These are phyloP conservation scores for Corymbia maculata DNA, from an alignment of 345 rosid genomes.

Conservation along the genomic window DNA sequence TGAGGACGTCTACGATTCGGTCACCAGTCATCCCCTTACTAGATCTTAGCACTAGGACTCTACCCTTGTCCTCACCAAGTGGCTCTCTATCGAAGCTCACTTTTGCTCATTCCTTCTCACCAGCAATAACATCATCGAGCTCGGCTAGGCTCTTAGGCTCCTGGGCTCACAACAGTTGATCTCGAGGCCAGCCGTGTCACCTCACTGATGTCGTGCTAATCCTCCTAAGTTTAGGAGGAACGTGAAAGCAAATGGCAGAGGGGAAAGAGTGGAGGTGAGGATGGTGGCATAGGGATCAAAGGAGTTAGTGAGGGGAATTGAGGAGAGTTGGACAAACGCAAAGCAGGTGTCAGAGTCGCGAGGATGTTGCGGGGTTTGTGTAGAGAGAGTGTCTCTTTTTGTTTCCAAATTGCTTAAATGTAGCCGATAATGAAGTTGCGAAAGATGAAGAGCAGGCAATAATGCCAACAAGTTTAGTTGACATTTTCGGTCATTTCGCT, in stretches of 20 bases:
- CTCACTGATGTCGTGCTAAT: rapidly evolving
- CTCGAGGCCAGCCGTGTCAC: rapidly evolving
- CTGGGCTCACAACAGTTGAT: rapidly evolving
- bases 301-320: rapidly evolving
- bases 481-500: not conserved
- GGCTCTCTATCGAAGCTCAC: not conserved
- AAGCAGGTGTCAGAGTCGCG: rapidly evolving
- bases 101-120: not conserved
- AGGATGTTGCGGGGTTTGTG: rapidly evolving
- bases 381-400: rapidly evolving
- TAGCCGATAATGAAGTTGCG: not conserved
- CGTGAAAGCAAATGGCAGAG: rapidly evolving
- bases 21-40: rapidly evolving
- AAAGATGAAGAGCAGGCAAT: rapidly evolving
- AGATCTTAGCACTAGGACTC: rapidly evolving
- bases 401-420: not conserved
- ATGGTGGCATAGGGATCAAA: rapidly evolving
- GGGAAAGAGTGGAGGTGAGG: not conserved
- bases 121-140: not conserved
- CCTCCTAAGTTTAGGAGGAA: rapidly evolving
- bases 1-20: not conserved
- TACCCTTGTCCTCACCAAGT: not conserved
- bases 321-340: rapidly evolving
- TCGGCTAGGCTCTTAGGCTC: rapidly evolving
- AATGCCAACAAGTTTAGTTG: rapidly evolving